Evolutionary conservation across 2,329 filamentous ascomycete genomes (phyloP).

Genomic region (Fusarium vanettenii): DNA sequence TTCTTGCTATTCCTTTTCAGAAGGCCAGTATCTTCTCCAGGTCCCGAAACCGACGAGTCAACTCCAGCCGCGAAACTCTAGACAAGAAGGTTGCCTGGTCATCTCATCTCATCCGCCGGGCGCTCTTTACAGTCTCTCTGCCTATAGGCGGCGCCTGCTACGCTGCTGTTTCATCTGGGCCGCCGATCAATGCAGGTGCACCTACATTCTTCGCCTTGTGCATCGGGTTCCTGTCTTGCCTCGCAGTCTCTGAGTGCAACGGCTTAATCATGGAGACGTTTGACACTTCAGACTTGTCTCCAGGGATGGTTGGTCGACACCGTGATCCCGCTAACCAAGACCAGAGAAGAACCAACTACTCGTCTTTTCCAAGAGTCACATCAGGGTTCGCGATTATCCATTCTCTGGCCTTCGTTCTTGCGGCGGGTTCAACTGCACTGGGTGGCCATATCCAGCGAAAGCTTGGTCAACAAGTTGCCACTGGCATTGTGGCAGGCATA

Average conservation of each 20-base stretch:
- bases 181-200: slow-evolving; percentile 68
- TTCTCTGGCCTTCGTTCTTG: slow-evolving; percentile 74
- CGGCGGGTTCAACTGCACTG: slow-evolving; percentile 74
- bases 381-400: slow-evolving; percentile 80
- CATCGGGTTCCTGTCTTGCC: slow-evolving; percentile 77
- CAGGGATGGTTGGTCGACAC: slow-evolving; percentile 73
- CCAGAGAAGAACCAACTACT: slow-evolving; percentile 74
- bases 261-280: slow-evolving; percentile 85
- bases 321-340: slow-evolving; percentile 53
- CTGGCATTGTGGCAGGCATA: slow-evolving; percentile 75
- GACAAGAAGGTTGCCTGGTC: slow-evolving; percentile 74
- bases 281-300: slow-evolving; percentile 82
- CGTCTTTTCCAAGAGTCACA: slow-evolving; percentile 78
- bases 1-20: slow-evolving; percentile 78
- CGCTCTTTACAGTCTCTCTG: slow-evolving; percentile 74
- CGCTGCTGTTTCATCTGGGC: slow-evolving; percentile 73
- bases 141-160: slow-evolving; percentile 76
- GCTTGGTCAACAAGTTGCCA: slow-evolving; percentile 75
- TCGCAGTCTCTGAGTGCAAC: slow-evolving; percentile 81
- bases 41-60: slow-evolving; percentile 66
- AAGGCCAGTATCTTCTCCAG: slow-evolving; percentile 78
- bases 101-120: slow-evolving; percentile 76
- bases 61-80: slow-evolving; percentile 76
- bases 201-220: slow-evolving; percentile 74
- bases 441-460: slow-evolving; percentile 75